phyloP scores from a whole-genome alignment of 1,284 basidiomycete species.

The Cutaneotrichosporon spelunceum region DNA sequence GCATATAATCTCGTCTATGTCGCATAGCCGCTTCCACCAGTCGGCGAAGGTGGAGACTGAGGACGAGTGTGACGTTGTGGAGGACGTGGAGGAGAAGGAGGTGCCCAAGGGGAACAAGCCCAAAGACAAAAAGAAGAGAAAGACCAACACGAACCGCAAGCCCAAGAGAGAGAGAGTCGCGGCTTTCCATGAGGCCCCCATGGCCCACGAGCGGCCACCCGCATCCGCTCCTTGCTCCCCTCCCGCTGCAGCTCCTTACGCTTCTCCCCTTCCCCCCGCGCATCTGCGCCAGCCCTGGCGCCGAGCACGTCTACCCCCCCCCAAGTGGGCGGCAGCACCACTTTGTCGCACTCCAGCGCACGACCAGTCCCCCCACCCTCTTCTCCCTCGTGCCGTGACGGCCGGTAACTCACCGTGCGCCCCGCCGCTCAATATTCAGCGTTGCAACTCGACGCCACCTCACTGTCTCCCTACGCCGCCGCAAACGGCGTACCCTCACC shows the following conservation, averaged over 20 bases:
- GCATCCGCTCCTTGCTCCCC: too few relatives aligned
- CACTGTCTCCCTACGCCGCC: background rate
- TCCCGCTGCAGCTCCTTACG: too few relatives aligned
- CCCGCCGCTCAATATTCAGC: background rate
- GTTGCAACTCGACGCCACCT: background rate
- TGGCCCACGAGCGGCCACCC: background rate
- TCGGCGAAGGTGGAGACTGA: background rate
- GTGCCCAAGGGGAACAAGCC: background rate
- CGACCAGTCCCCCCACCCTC: background rate
- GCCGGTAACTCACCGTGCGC: background rate
- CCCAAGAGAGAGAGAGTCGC: background rate
- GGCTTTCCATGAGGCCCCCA: background rate
- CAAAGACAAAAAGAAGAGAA: background rate
- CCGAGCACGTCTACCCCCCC: background rate
- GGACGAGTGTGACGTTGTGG: background rate
- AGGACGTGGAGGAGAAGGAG: background rate
- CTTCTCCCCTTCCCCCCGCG: background rate
- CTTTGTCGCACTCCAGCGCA: background rate
- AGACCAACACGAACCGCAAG: constrained; percentile 1
- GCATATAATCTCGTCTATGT: background rate
- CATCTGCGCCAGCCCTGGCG: background rate
- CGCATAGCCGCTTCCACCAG: background rate
- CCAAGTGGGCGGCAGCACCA: background rate
- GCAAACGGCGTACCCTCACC: background rate
- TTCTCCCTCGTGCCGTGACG: background rate